A percentile compares a stretch with the other conserved stretches of the same genome.
These are phyloP conservation scores for Tubosaeta sp. DNA, from an alignment of 768 basidiomycete species.

Conservation along the genomic window DNA sequence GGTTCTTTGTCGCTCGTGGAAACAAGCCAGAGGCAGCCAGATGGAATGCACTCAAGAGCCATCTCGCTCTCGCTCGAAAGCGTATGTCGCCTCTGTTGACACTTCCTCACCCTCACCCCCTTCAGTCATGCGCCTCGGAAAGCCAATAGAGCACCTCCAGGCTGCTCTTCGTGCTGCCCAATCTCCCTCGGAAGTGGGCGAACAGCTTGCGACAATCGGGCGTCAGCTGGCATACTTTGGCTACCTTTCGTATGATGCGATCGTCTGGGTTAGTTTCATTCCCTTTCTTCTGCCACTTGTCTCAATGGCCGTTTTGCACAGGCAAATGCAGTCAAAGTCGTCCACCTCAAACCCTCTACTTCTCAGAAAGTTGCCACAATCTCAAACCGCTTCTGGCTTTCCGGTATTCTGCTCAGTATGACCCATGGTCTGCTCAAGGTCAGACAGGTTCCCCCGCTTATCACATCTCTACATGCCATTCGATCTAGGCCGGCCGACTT, in stretches of 20 bases:
- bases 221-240: slow-evolving; percentile 87
- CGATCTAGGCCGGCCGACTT: slow-evolving; percentile 52
- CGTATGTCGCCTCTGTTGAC: slow-evolving; percentile 38
- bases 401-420: slow-evolving; percentile 80
- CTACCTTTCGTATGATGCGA: slow-evolving; percentile 76
- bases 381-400: slow-evolving; percentile 83
- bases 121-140: slow-evolving; percentile 87
- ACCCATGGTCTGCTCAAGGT: slow-evolving; percentile 68
- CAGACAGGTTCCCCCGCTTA: background rate
- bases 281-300: background rate
- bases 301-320: slow-evolving; percentile 21
- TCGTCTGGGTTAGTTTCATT: slow-evolving; percentile 70
- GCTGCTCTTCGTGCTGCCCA: slow-evolving; percentile 73
- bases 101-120: background rate
- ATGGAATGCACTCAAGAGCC: slow-evolving; percentile 82
- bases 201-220: slow-evolving; percentile 74
- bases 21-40: slow-evolving; percentile 65
- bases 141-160: slow-evolving; percentile 92
- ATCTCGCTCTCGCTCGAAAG: slow-evolving; percentile 82
- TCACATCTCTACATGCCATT: background rate
- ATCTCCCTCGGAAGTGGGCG: slow-evolving; percentile 49
- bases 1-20: slow-evolving; percentile 69
- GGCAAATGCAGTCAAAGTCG: slow-evolving; percentile 66
- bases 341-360: slow-evolving; percentile 55
- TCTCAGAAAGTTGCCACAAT: slow-evolving; percentile 56